These are phyloP conservation scores for Rhodotorula sp. DNA, from an alignment of 1,284 basidiomycete genomes.

Conservation along the genomic window DNA sequence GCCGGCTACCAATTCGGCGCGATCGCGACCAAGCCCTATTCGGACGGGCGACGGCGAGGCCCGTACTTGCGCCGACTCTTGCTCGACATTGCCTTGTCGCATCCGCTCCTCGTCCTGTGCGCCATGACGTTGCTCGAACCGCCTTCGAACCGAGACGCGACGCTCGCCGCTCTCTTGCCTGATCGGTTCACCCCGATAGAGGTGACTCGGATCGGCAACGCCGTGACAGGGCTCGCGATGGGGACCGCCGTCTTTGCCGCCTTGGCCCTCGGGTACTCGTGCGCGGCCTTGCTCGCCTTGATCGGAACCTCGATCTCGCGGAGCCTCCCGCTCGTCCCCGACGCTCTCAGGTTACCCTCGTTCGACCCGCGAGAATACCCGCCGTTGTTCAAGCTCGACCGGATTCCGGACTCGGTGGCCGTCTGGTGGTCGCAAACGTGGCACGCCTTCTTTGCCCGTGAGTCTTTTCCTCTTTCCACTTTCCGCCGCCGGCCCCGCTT, in stretches of 20 bases:
- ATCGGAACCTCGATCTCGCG: constrained; percentile 10
- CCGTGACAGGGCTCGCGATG: constrained; percentile 20
- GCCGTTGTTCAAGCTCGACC: constrained; percentile 22
- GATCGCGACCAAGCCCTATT: constrained; percentile 18
- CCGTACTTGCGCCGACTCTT: constrained; percentile 18
- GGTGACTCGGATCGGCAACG: constrained; percentile 7
- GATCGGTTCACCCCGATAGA: not conserved
- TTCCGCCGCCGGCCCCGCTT: not conserved
- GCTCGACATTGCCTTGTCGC: constrained; percentile 26
- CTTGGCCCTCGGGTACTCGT: constrained; percentile 27
- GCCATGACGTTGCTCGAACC: constrained; percentile 26
- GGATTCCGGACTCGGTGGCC: constrained; percentile 17
- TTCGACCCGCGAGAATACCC: constrained; percentile 37
- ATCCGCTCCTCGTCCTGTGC: constrained; percentile 20
- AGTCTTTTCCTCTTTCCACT: not conserved
- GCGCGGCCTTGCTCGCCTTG: constrained; percentile 21
- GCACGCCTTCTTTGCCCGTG: constrained; percentile 29
- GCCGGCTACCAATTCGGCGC: constrained; percentile 35
- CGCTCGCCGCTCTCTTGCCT: constrained; percentile 2
- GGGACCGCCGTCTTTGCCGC: constrained; percentile 29
- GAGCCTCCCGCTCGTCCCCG: constrained; percentile 3
- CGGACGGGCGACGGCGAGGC: not conserved
- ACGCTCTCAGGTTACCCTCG: not conserved
- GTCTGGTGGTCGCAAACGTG: constrained; percentile 32
- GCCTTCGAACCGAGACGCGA: constrained; percentile 4